Base-by-base conservation (phyloP, 1,139 yeast species). In the Diutina ranongensis region DNA sequence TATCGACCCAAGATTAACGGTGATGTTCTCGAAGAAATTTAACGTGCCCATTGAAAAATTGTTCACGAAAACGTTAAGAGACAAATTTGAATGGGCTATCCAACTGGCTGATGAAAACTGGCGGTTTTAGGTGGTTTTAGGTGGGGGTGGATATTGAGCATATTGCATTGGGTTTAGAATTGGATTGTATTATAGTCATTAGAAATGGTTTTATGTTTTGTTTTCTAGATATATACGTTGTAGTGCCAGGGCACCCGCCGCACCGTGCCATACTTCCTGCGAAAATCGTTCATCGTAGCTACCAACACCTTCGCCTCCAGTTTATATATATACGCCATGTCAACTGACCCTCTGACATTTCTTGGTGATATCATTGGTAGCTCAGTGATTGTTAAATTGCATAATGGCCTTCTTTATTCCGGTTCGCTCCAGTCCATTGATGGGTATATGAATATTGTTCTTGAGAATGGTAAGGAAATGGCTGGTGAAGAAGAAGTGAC, bases 71-170 rank as follows among this genome's bases (percentile, higher is more conserved):
- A 84, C 97, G 0, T 69, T 89, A 52, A 71, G 97, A 52, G 97
- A 89, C 44, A 89, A 89, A 67, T 89, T 89, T 64, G 81, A 78
- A 46, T 89, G 98, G 98, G 97, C 98, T 22, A 83, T 89, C 48
- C 94, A 89, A 60, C 80, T 92, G 45, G 89, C 81, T 4, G 97
- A 84, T 59, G 87, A 78, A 53, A 68, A 86, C 56, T 89, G 98
- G 98, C 72, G 78, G 54, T 88, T 88, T 57, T 87, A 61, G 28
- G 10, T n/a, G n/a, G n/a, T n/a, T n/a, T n/a, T n/a, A n/a, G n/a
- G n/a, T n/a, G n/a, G n/a, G n/a, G n/a, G n/a, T n/a, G n/a, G n/a
- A n/a, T n/a, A n/a, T n/a, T n/a, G n/a, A n/a, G n/a, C n/a, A n/a
- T n/a, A n/a, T n/a, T 25, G 28, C 28, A 25, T 25, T 25, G 10